Base-by-base conservation (phyloP, 2,329 filamentous ascomycete species). In the Herpomyces periplanetae region DNA sequence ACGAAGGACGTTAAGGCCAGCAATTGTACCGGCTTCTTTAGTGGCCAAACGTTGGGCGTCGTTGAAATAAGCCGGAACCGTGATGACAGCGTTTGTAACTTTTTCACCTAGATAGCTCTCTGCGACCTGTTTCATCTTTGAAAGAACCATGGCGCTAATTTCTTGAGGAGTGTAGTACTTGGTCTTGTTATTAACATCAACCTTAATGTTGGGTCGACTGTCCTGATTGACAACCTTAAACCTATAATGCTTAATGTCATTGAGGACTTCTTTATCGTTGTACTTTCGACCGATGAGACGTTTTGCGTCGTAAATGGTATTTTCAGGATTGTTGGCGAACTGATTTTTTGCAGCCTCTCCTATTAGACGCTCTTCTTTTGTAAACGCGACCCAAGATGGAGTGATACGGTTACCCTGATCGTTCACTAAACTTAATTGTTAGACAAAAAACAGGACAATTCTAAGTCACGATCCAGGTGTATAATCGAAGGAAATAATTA, bases 271-370 rank as follows among this genome's bases (percentile, higher is more conserved):
- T 47, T 38, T 38, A 26, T 80, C 66, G 19, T 45, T 44, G 41
- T 50, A 73, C 45, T 73, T 80, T 41, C 64, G 64, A 34, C 66
- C 66, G 36, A 80, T 73, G 33, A 80, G 43, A 38, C 66, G 66
- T 48, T 63, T 80, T 44, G 71, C 48, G 35, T 75, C 65, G 35
- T 49, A 75, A 37, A 75, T 52, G 20, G 65, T 75, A 35, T 60
- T 55, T 30, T 35, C 43, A 17, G 65, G 66, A 51, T 75, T 75
- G 22, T 57, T 43, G 26, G 65, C 60, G 36, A 65, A 71, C 51
- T 85, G 71, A 48, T 85, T 84, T 61, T 87, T 87, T 34, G 71
- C 40, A 34, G 80, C 69, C 43, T 96, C 80, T 52, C 80, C 80
- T 31, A 96, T 71, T 30, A 96, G 52, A 38, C 80, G 62, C 46